Evolutionary conservation across 2,329 filamentous ascomycete species (phyloP), one percentile per base, ranked within the genome.

Genomic region (Phialocephala sp.): DNA sequence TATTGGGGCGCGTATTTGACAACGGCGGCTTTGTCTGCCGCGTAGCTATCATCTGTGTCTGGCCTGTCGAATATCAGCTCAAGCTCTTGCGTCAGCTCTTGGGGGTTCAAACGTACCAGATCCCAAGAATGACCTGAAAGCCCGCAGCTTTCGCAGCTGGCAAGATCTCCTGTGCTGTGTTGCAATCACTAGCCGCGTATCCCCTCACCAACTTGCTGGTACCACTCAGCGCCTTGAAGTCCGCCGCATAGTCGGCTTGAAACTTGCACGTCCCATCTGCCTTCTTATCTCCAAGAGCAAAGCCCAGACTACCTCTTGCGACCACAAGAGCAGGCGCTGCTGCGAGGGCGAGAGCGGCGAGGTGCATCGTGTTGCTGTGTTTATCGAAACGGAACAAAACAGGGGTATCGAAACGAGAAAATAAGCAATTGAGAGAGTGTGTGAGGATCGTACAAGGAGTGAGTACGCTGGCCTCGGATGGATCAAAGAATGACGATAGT

Each of bases 51-150:
- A n/a, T 87, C 83, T 55, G 83, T 82, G 72, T 90, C 88, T 45
- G 87, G 84, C 85, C 86, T 86, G 63, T 32, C 57, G 45, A 32
- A n/a, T 14, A 67, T 54, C 15, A 63, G 63, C 59, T 32, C 18
- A 58, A 12, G 24, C 11, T 14, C n/a, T 57, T 32, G 32, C 45
- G 1, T 36, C 59, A n/a, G 50, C 55, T 65, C 27, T n/a, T 41
- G 15, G 47, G 47, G 55, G 66, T 18, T 24, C 41, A 36, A 66
- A 72, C 81, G 70, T 79, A 88, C 89, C 89, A 92, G 74, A 91
- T 85, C 67, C 88, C 89, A 47, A 91, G 79, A n/a, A 91, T 80
- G 68, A 91, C 88, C 79, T 90, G 80, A 78, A 91, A 88, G 20
- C 82, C 84, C 77, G 88, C 87, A 55, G 76, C 76, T 80, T 88